phyloP scores from a whole-genome alignment of 495 filamentous ascomycete species.

The Diplogelasinospora grovesii region DNA sequence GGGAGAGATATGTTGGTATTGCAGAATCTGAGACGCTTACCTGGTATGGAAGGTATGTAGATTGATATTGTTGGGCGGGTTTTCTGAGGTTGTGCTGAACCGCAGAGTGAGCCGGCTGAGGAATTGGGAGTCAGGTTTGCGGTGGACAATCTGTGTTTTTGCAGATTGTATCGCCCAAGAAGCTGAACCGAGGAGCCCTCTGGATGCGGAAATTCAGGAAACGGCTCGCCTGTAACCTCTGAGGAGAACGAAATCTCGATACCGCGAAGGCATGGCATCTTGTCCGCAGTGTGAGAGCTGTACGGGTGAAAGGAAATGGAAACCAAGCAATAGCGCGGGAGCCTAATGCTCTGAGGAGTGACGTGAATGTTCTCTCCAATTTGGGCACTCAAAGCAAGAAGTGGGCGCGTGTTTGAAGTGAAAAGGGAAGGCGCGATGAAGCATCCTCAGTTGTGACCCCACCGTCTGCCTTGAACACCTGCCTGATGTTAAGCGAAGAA shows the following conservation, averaged over 20 bases:
- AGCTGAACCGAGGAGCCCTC: slow-evolving; percentile 38
- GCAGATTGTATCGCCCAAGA: slow-evolving; percentile 9
- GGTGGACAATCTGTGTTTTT: neutral
- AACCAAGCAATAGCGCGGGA: neutral
- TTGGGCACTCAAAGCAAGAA: too few species aligned
- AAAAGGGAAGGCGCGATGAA: neutral
- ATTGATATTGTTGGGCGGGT: slow-evolving; percentile 36
- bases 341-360: too few species aligned
- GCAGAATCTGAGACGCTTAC: slow-evolving; percentile 17
- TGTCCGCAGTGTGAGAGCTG: slow-evolving; percentile 3
- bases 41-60: slow-evolving; percentile 44
- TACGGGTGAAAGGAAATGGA: neutral
- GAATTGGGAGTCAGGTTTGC: neutral
- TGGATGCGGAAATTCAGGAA: slow-evolving; percentile 47
- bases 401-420: too few species aligned
- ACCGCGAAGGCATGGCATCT: slow-evolving; percentile 43
- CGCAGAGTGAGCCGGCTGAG: neutral
- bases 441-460: too few species aligned
- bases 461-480: too few species aligned
- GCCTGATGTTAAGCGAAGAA: too few species aligned
- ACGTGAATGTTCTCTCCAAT: too few species aligned
- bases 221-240: slow-evolving; percentile 18
- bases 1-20: neutral
- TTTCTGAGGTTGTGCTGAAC: slow-evolving; percentile 24
- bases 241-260: slow-evolving; percentile 36